Conservation (phyloP, 148 eudicot species). For the Rheum nobile region DNA sequence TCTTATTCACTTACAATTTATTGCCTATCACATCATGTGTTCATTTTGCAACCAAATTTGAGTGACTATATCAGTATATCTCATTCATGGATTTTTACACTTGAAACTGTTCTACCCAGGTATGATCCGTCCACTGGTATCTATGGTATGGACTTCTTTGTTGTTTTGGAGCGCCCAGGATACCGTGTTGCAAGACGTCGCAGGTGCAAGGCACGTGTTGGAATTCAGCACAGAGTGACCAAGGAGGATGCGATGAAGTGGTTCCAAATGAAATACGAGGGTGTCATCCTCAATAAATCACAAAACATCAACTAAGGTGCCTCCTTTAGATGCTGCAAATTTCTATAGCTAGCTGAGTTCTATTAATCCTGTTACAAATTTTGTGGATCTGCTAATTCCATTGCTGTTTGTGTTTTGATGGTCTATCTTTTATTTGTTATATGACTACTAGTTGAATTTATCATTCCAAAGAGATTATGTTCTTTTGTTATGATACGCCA, state of each 20-base stretch:
- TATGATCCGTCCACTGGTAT: conserved; percentile 39
- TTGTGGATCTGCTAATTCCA: too few relatives aligned
- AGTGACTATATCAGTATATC: neutral
- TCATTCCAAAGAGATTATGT: too few relatives aligned
- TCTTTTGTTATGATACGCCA: too few relatives aligned
- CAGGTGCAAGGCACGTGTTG: conserved; percentile 33
- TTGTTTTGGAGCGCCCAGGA: conserved; percentile 34
- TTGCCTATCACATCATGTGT: too few relatives aligned
- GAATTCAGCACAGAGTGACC: conserved; percentile 32
- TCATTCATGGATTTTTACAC: neutral
- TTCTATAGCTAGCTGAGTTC: too few relatives aligned
- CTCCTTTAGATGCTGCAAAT: too few relatives aligned
- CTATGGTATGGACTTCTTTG: conserved; percentile 39
- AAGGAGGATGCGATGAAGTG: conserved; percentile 38
- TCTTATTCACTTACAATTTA: too few relatives aligned
- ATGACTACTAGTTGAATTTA: too few relatives aligned
- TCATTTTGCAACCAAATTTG: too few relatives aligned
- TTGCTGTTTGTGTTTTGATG: too few relatives aligned
- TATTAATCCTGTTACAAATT: too few relatives aligned
- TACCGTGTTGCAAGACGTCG: conserved; percentile 34
- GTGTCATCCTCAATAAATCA: conserved; percentile 36
- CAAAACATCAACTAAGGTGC: conserved; percentile 1
- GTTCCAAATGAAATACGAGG: conserved; percentile 37
- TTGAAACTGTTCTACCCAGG: conserved; percentile 16
- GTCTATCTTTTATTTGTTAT: too few relatives aligned